Conservation (phyloP, 345 rosid species). For the Eucalyptus regnans region DNA sequence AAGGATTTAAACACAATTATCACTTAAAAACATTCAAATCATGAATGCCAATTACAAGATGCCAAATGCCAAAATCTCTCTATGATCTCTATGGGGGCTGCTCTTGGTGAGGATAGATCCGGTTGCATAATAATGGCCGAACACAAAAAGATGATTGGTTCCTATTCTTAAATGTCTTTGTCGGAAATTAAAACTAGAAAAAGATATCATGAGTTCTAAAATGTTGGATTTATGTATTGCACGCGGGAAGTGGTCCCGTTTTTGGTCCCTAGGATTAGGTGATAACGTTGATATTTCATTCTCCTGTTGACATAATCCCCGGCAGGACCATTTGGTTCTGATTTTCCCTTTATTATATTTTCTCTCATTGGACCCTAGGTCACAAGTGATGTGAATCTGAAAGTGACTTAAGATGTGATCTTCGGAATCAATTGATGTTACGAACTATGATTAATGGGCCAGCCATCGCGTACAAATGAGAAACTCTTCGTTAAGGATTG, state of each 20-base stretch:
- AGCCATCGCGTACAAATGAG: background rate
- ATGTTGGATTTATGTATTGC: background rate
- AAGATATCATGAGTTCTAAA: background rate
- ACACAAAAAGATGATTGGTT: background rate
- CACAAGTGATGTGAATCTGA: background rate
- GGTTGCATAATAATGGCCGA: background rate
- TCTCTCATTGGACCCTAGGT: background rate
- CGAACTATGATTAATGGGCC: background rate
- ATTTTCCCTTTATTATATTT: background rate
- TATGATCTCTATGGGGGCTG: background rate
- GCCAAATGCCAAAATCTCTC: background rate
- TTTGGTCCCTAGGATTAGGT: background rate
- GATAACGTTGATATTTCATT: background rate
- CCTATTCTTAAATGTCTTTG: too few species aligned
- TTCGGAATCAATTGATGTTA: background rate
- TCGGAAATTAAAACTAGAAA: too few species aligned
- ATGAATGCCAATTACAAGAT: background rate
- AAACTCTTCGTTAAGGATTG: background rate
- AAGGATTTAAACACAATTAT: background rate
- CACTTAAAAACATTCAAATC: background rate
- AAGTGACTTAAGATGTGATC: background rate
- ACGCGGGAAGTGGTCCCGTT: background rate
- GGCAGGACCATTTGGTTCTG: background rate
- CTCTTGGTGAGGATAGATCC: background rate
- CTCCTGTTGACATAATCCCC: background rate